Evolutionary conservation across 2,329 filamentous ascomycete genomes (phyloP).

Genomic region (Aspergillus texensis): DNA sequence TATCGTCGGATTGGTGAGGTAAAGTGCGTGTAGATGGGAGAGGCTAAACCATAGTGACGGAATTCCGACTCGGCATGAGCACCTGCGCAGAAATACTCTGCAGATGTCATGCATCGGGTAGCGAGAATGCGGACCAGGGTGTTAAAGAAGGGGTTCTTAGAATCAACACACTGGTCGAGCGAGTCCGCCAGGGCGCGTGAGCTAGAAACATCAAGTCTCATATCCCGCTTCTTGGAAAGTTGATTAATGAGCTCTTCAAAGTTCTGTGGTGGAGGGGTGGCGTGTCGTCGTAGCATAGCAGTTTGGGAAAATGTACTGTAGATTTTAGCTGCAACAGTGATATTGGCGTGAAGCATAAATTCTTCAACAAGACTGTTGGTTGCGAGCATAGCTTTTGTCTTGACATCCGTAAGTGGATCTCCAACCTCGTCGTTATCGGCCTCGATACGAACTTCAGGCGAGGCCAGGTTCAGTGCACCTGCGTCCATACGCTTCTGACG

Average conservation of each 20-base stretch:
- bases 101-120: conserved; percentile 98
- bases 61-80: conserved; percentile 93
- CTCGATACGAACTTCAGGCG: conserved; percentile 96
- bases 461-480: conserved; percentile 90
- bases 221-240: conserved; percentile 79
- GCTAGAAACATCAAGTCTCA: conserved; percentile 80
- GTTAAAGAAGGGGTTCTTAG: conserved; percentile 92
- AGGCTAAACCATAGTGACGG: conserved; percentile 93
- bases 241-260: conserved; percentile 94
- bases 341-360: conserved; percentile 99
- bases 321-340: conserved; percentile 86
- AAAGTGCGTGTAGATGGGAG: conserved; percentile 98
- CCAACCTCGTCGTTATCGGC: conserved; percentile 94
- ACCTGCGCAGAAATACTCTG: conserved; percentile 96
- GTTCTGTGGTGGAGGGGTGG: conserved; percentile 88
- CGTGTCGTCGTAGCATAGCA: conserved; percentile 89
- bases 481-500: conserved; percentile 96
- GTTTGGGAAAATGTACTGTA: conserved; percentile 93
- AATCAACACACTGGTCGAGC: conserved; percentile 80
- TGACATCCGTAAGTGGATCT: conserved; percentile 85
- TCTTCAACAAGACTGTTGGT: conserved; percentile 98
- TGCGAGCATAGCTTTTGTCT: conserved; percentile 90
- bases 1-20: conserved; percentile 96
- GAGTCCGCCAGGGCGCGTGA: conserved; percentile 93
- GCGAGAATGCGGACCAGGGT: conserved; percentile 96